Evolutionary conservation across 1,284 basidiomycete genomes (phyloP).

Genomic region (Ceratorhiza oryzae-sativae): DNA sequence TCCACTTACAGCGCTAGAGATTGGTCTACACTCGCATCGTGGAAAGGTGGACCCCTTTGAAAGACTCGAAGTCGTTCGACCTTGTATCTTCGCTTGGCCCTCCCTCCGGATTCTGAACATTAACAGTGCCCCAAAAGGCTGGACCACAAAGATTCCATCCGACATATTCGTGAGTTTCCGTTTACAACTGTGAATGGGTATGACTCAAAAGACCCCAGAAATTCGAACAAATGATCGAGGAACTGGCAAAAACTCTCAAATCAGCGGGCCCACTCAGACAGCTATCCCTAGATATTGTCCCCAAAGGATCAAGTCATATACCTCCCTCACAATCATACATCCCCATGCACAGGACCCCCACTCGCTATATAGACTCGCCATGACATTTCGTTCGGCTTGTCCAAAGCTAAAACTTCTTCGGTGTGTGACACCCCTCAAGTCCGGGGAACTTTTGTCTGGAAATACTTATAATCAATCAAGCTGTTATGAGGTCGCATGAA

Average conservation of each 20-base stretch:
- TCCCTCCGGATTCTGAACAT: not conserved
- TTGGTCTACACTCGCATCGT: not conserved
- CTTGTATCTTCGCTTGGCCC: slow-evolving; percentile 10
- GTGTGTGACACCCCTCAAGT: not conserved
- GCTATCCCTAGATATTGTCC: not conserved
- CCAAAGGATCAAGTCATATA: not conserved
- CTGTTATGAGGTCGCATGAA: too few relatives aligned
- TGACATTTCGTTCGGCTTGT: not conserved
- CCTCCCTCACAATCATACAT: not conserved
- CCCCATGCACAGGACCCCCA: too few relatives aligned
- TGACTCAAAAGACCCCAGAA: not conserved
- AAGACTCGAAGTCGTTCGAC: not conserved
- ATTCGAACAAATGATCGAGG: not conserved
- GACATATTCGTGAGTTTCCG: too few relatives aligned
- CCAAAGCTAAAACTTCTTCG: not conserved
- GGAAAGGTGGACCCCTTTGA: not conserved
- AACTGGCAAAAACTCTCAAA: not conserved
- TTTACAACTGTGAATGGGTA: too few relatives aligned
- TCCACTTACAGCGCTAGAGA: not conserved
- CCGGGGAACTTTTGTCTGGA: too few relatives aligned
- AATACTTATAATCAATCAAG: too few relatives aligned
- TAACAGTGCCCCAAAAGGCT: not conserved
- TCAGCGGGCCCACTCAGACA: not conserved
- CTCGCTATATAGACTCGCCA: not conserved
- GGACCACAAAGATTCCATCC: too few relatives aligned